Base-by-base conservation (phyloP, 2,329 filamentous ascomycete genomes). In the Zymoseptoria pseudotritici region DNA sequence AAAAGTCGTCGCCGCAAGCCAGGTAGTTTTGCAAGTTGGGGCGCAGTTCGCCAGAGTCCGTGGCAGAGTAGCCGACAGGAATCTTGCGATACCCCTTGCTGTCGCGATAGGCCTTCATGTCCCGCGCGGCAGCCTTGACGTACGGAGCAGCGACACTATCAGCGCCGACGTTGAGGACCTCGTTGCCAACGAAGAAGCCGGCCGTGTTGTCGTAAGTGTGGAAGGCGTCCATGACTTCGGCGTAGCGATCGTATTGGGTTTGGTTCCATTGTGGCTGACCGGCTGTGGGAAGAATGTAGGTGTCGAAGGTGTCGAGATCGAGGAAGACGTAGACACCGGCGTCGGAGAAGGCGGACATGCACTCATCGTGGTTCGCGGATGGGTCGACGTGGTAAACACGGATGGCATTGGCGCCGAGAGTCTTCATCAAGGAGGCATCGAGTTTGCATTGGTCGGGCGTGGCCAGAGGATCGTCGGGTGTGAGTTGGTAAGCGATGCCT, bases 311-410 rank as follows among this genome's bases (percentile, higher is more conserved):
- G 69, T 91, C 92, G 61, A 96, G 80, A 74, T 96, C 91, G 55
- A 95, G 82, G 72, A 93, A 86, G 57, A 91, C 76, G 72, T 96
- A 95, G 72, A 96, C 93, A 59, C 89, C 89, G 50, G 85, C 88
- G 67, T 91, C 84, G 11, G 84, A 85, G 72, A 96, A 90, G 1
- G 86, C 86, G 57, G 80, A 80, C 90, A 96, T 95, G 77, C 91
- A 96, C 20, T 81, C 86, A 60, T 83, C 80, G 74, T 96, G 92
- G 72, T 93, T 79, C 31, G 77, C 84, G 2, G 76, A 73, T 1
- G 89, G 78, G 68, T 95, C 87, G 62, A 96, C 90, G 71, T 96
- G 90, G 75, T 96, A 96, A 60, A 94, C 88, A 59, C 91, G 89
- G 69, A 96, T 91, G 29, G 88, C 82, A 73, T 96, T 96, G 72